Percentiles rank a stretch among this genome's conserved stretches.
Conservation (phyloP, 2,329 filamentous ascomycete species). For the Aureobasidium sp. region DNA sequence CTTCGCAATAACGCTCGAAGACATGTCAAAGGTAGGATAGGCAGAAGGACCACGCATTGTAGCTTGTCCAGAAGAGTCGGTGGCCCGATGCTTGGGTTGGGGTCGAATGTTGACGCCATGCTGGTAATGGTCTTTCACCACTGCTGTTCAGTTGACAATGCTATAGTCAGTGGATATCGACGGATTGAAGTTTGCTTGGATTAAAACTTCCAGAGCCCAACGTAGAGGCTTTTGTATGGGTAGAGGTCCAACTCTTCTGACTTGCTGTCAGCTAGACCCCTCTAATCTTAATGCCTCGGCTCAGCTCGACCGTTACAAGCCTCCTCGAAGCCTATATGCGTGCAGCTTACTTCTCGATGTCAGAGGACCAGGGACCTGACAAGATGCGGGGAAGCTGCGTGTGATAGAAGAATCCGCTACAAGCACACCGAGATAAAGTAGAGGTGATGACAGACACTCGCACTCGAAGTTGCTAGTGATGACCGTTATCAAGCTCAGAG, state of each 20-base stretch:
- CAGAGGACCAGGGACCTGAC: neutral
- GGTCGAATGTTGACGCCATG: neutral
- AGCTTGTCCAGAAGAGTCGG: neutral
- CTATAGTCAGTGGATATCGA: neutral
- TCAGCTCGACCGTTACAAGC: neutral
- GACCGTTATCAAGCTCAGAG: no score
- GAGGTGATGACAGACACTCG: no score
- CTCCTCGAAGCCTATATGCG: neutral
- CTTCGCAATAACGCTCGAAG: neutral
- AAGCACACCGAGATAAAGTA: no score
- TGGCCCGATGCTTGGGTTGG: neutral
- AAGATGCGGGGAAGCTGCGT: neutral
- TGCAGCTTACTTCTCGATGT: neutral
- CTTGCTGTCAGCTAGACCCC: neutral
- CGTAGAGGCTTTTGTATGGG: neutral
- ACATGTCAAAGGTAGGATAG: neutral
- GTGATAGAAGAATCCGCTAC: no score
- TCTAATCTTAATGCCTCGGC: neutral
- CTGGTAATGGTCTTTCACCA: neutral
- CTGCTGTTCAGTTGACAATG: neutral
- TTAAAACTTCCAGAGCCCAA: neutral
- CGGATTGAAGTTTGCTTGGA: neutral
- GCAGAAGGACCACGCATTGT: neutral
- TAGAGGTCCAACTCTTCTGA: neutral
- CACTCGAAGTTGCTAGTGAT: no score